phyloP scores from a whole-genome alignment of 1,284 basidiomycete species.

The Trichosporon inkin region DNA sequence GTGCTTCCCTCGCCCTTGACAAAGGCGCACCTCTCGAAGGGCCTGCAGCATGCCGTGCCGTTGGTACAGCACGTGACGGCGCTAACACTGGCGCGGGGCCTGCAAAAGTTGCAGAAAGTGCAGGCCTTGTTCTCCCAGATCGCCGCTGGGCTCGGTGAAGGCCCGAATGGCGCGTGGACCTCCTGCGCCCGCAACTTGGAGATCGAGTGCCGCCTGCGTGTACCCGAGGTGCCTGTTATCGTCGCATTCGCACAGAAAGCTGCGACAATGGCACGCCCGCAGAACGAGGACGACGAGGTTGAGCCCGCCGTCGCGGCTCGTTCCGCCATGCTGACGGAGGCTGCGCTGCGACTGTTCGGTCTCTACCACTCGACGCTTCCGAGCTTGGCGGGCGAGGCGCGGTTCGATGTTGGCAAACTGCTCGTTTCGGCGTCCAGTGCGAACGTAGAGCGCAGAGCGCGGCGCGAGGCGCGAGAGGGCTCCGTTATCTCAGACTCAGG shows the following conservation, averaged over 20 bases:
- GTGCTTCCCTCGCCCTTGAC: slow-evolving; percentile 67
- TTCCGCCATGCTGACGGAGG: slow-evolving; percentile 66
- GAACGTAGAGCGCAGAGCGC: slow-evolving; percentile 43
- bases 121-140: slow-evolving; percentile 56
- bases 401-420: slow-evolving; percentile 81
- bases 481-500: slow-evolving; percentile 46
- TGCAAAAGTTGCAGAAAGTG: slow-evolving; percentile 65
- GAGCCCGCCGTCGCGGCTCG: slow-evolving; percentile 34
- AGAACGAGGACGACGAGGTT: slow-evolving; percentile 45
- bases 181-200: slow-evolving; percentile 62
- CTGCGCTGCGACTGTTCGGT: slow-evolving; percentile 71
- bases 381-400: slow-evolving; percentile 66
- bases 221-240: slow-evolving; percentile 79
- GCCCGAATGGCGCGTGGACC: slow-evolving; percentile 63
- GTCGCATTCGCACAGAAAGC: slow-evolving; percentile 67
- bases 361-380: slow-evolving; percentile 77
- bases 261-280: slow-evolving; percentile 41
- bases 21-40: slow-evolving; percentile 71
- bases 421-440: slow-evolving; percentile 57
- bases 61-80: slow-evolving; percentile 81
- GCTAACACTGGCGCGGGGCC: slow-evolving; percentile 64
- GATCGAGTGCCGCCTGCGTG: slow-evolving; percentile 66
- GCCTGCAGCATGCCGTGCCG: slow-evolving; percentile 62
- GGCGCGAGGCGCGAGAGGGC: slow-evolving; percentile 42
- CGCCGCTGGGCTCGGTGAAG: slow-evolving; percentile 56